Evolutionary conservation across 257 asterid genomes (phyloP).

Genomic region (Scutellaria galericulata): DNA sequence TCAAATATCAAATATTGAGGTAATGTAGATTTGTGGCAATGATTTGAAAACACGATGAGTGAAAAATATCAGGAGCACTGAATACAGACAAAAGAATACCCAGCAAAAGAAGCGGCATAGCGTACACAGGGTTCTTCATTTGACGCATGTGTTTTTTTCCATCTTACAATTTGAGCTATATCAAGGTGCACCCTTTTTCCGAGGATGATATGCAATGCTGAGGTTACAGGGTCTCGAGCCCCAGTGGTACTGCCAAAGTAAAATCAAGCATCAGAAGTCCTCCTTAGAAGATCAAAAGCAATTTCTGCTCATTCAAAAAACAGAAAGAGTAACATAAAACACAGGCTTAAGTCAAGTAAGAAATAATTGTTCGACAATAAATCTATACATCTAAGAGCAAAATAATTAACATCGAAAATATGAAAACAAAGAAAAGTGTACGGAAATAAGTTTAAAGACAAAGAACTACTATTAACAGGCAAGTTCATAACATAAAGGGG

Average conservation of each 20-base stretch:
- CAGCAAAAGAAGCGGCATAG: conserved; percentile 99
- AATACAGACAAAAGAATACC: conserved; percentile 59
- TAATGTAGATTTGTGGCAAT: not conserved
- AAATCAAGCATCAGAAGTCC: conserved; percentile 31
- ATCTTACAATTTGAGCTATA: conserved; percentile 92
- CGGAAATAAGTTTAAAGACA: not conserved
- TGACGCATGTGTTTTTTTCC: conserved; percentile 75
- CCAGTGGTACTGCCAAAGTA: conserved; percentile 87
- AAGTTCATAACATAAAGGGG: not conserved
- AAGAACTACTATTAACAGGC: not conserved
- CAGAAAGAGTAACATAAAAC: not conserved
- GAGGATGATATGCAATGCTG: conserved; percentile 91
- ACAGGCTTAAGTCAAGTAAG: not conserved
- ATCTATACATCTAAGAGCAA: not conserved
- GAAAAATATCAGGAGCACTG: conserved; percentile 11
- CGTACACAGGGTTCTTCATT: conserved; percentile 86
- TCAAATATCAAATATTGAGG: not conserved
- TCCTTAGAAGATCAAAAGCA: conserved; percentile 21
- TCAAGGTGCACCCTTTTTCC: conserved; percentile 88
- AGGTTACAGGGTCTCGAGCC: conserved; percentile 90
- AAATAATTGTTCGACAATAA: conserved; percentile 1
- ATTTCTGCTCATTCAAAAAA: conserved; percentile 1
- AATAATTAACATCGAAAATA: not conserved
- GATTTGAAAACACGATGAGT: conserved; percentile 15
- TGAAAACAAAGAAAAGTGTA: conserved; percentile 20